phyloP scores from a whole-genome alignment of 129 eudicot species.

The Solidago caesia region DNA sequence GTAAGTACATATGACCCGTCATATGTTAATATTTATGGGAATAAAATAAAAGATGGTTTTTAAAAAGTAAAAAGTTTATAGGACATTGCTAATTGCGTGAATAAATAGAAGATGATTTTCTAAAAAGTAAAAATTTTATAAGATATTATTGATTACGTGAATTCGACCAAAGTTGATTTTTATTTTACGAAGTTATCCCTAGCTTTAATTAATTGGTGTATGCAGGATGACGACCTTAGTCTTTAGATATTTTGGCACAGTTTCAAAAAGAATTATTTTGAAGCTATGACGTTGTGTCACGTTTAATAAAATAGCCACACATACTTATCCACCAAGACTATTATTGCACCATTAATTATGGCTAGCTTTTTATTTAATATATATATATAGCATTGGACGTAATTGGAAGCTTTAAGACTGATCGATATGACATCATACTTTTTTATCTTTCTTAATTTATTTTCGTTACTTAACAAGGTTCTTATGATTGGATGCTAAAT shows the following conservation, averaged over 20 bases:
- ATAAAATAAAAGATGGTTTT: too few species aligned
- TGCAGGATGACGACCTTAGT: background rate
- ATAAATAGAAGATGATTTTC: too few species aligned
- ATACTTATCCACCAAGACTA: slow-evolving; percentile 27
- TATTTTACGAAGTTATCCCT: too few species aligned
- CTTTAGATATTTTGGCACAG: background rate
- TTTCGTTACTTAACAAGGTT: slow-evolving; percentile 17
- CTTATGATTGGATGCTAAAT: background rate
- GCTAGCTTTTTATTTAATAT: background rate
- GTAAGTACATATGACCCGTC: too few species aligned
- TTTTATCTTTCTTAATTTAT: background rate
- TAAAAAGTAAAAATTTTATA: too few species aligned
- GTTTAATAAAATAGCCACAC: slow-evolving; percentile 26
- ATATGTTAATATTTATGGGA: too few species aligned
- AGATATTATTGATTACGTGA: too few species aligned
- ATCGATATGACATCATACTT: slow-evolving; percentile 7
- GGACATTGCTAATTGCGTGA: too few species aligned
- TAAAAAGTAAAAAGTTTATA: too few species aligned
- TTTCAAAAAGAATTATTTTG: background rate
- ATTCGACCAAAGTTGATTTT: too few species aligned
- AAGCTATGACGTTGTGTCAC: slow-evolving; percentile 23
- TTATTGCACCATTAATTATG: slow-evolving; percentile 25
- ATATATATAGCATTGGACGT: background rate
- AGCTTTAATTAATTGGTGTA: slow-evolving; percentile 3
- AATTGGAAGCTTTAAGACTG: slow-evolving; percentile 9